Base-by-base conservation (phyloP, 1,284 basidiomycete genomes). In the Apiotrichum akiyoshidainum region DNA sequence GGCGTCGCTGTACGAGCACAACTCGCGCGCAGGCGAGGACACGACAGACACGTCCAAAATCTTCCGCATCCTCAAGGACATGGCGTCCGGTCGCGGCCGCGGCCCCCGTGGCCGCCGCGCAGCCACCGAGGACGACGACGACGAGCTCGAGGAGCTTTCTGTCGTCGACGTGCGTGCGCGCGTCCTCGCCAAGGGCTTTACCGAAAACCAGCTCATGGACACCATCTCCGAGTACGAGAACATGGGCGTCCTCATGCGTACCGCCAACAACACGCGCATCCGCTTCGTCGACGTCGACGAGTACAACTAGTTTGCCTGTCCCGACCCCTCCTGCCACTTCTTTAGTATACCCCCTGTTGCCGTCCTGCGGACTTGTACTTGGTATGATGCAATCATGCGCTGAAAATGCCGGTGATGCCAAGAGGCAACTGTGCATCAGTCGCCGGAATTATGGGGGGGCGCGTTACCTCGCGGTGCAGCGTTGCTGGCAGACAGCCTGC, bases 61-160 rank as follows among this genome's bases (percentile, higher is more conserved):
- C 73, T 94, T 88, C 79, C 83, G 91, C 45, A 83, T 96, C 66
- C 88, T 98, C 80, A 92, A 90, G 75, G 85, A 86, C 37, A 92
- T 96, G 90, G 83, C 84, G 37, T 59, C 69, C 6, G 73, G 68
- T 10, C 67, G 80, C 75, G 67, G 77, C 72, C 61, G 80, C 77
- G 63, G 73, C 71, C 52, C 60, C 57, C 75, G 73, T 79, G 63
- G 72, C 71, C 52, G 62, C 60, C 76, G 74, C 79, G 61, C 55
- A 60, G 51, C 55, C 81, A 86, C 49, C 7, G 81, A 81, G 19
- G 79, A 80, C 7, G 84, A 84, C 26, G 84, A 85, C 21, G 86
- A 85, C 37, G 86, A 88, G 66, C 72, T 91, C 60, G 76, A 78
- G 40, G 80, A 81, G 64, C 69, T 81, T 60, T 84, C 85, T 8